Percentiles rank a stretch among this genome's conserved stretches.
phyloP scores from a whole-genome alignment of 75 land plant genomes.

The Cunninghamia lanceolata region DNA sequence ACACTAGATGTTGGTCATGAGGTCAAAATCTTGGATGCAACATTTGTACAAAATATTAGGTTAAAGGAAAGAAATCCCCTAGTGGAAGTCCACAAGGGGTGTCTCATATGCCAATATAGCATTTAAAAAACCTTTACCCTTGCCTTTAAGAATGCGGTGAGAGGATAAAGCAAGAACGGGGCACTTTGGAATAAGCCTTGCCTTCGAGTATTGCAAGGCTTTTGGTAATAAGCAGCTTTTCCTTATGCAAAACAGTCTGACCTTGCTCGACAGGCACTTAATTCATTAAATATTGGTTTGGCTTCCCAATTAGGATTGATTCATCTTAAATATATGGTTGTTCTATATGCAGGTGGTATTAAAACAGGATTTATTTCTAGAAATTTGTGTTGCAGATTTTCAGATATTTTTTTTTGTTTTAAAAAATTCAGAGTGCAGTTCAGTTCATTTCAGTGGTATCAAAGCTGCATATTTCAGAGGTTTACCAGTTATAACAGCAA shows the following conservation, averaged over 20 bases:
- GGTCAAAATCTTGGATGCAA: background rate
- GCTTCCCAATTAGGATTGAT: background rate
- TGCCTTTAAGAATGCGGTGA: background rate
- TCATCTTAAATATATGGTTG: background rate
- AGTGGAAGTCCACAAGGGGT: background rate
- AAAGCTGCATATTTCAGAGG: background rate
- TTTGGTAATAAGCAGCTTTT: background rate
- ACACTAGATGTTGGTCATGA: background rate
- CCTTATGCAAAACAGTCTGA: background rate
- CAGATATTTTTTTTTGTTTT: background rate
- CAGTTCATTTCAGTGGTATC: background rate
- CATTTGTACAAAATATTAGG: background rate
- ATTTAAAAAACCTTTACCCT: background rate
- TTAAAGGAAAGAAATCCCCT: no score
- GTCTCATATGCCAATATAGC: background rate
- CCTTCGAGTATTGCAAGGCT: background rate
- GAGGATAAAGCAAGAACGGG: background rate
- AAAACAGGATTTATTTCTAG: background rate
- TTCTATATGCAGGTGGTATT: background rate
- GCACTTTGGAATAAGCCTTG: background rate
- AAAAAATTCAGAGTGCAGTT: background rate
- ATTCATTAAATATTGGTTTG: background rate
- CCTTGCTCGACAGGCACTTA: background rate
- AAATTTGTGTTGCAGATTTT: background rate
- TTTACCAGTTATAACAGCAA: background rate